Percentiles rank a stretch among this genome's conserved stretches.
These are phyloP conservation scores for Nakazawaea sp. DNA, from an alignment of 805 yeast species.

Conservation along the genomic window DNA sequence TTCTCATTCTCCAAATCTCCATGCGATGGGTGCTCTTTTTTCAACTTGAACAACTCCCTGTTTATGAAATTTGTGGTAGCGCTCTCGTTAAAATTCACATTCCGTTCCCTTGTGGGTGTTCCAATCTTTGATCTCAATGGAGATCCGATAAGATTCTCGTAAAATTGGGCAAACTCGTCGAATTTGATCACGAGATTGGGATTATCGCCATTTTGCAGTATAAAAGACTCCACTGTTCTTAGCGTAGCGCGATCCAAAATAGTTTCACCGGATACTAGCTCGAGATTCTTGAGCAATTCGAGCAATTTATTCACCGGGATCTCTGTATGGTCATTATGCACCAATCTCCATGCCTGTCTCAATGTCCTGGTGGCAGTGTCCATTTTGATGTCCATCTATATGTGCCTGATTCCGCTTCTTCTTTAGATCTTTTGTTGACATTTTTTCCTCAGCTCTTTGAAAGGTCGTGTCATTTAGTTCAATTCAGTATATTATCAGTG, in stretches of 20 bases:
- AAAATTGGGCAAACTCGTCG: background rate
- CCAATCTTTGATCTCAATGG: background rate
- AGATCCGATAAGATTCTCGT: background rate
- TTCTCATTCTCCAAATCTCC: too few species aligned
- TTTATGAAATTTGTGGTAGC: conserved; percentile 7
- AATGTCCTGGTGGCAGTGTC: too few species aligned
- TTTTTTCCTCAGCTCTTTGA: too few species aligned
- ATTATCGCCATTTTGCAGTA: background rate
- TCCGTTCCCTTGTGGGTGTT: background rate
- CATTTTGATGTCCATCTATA: too few species aligned
- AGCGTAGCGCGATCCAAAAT: background rate
- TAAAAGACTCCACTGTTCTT: background rate
- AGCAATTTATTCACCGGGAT: background rate
- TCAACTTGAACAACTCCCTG: conserved; percentile 3
- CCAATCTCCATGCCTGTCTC: background rate
- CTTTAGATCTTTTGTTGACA: too few species aligned
- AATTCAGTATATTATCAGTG: too few species aligned
- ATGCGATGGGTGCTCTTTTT: background rate
- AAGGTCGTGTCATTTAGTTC: too few species aligned
- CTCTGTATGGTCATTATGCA: background rate
- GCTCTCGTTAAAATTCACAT: conserved; percentile 2
- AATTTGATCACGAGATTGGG: background rate
- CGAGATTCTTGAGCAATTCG: background rate
- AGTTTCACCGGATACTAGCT: background rate
- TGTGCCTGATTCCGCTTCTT: too few species aligned